Conservation (phyloP, 2,329 filamentous ascomycete genomes). For the Paecilomyces niveus region DNA sequence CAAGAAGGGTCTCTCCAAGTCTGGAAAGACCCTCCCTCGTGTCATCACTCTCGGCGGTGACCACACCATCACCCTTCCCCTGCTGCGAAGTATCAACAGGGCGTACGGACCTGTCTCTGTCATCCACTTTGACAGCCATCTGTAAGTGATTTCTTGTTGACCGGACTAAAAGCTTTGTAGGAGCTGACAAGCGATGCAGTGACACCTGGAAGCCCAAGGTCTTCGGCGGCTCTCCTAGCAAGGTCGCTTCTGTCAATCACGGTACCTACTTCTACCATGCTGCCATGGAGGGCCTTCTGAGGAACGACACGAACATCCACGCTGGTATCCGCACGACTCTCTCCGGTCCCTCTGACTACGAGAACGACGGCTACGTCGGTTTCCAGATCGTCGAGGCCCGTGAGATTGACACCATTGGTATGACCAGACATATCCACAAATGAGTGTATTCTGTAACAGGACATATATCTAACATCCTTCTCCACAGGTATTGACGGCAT, state of each 20-base stretch:
- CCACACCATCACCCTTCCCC: conserved; percentile 39
- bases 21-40: conserved; percentile 68
- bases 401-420: conserved; percentile 60
- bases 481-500: conserved; percentile 57
- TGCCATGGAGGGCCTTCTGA: conserved; percentile 65
- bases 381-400: conserved; percentile 75
- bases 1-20: conserved; percentile 60
- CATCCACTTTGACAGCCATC: conserved; percentile 57
- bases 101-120: conserved; percentile 63
- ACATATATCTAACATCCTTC: neutral
- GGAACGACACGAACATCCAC: conserved; percentile 80
- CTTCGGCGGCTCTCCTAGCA: conserved; percentile 72
- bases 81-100: conserved; percentile 52
- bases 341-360: conserved; percentile 71
- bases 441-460: neutral
- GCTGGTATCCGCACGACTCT: conserved; percentile 80
- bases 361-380: conserved; percentile 77
- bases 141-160: conserved; percentile 29
- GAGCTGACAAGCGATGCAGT: conserved; percentile 8
- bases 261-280: conserved; percentile 88
- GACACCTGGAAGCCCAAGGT: conserved; percentile 73
- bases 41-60: conserved; percentile 63
- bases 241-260: conserved; percentile 73
- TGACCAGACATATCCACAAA: neutral
- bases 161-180: neutral